Evolutionary conservation across 139 green algal species (phyloP).

Genomic region (Pedinophyceae sp.): DNA sequence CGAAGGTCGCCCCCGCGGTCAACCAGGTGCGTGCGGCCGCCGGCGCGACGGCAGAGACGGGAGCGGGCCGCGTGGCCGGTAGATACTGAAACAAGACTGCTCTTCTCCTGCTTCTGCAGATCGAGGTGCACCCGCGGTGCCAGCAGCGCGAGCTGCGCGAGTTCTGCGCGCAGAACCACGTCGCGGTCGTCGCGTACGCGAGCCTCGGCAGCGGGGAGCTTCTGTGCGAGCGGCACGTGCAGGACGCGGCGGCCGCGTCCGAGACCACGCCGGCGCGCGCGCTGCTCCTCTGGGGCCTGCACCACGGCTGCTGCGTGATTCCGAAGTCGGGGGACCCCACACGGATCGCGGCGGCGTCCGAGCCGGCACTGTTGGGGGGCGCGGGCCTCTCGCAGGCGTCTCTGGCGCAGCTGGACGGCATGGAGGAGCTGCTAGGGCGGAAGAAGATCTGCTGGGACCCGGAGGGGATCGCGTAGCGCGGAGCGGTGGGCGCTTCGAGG

Average conservation of each 20-base stretch:
- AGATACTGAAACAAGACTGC: too few species aligned
- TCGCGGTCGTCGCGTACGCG: conserved; percentile 8
- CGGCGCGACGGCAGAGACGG: too few species aligned
- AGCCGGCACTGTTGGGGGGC: too few species aligned
- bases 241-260: background rate
- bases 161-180: conserved; percentile 5
- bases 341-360: background rate
- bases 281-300: background rate
- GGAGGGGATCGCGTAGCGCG: too few species aligned
- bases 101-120: too few species aligned
- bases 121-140: conserved; percentile 14
- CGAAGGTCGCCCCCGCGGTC: conserved; percentile 5
- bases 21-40: too few species aligned
- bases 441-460: too few species aligned
- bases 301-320: background rate
- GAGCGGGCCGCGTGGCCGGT: too few species aligned
- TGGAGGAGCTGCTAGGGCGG: too few species aligned
- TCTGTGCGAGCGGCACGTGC: background rate
- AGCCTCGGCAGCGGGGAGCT: conserved; percentile 5
- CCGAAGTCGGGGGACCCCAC: background rate
- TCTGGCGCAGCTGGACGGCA: too few species aligned
- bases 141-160: conserved; percentile 6
- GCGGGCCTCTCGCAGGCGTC: too few species aligned
- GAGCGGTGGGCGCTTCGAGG: too few species aligned
- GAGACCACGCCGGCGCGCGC: background rate